phyloP scores from a whole-genome alignment of 768 basidiomycete genomes.

The Leccinum broughii region DNA sequence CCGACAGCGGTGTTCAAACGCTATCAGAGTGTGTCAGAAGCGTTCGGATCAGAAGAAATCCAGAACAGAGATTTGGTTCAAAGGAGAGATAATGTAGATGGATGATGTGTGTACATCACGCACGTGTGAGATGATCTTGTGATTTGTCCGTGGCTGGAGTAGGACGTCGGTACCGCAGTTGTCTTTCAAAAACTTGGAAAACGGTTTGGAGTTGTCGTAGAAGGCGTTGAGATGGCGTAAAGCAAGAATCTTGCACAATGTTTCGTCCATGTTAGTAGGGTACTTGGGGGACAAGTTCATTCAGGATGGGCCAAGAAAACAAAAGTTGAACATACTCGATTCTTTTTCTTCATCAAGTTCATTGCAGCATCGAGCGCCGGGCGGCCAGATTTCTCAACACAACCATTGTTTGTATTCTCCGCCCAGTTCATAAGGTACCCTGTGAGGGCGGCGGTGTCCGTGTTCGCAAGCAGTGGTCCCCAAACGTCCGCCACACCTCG shows the following conservation, averaged over 20 bases:
- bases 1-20: conserved; percentile 30
- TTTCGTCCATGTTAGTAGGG: conserved; percentile 3
- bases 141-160: conserved; percentile 28
- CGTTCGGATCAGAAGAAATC: background rate
- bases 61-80: background rate
- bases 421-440: conserved; percentile 53
- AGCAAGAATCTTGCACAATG: conserved; percentile 1
- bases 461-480: conserved; percentile 37
- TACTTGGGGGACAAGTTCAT: conserved; percentile 13
- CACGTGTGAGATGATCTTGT: conserved; percentile 43
- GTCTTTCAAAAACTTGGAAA: conserved; percentile 34
- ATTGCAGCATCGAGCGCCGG: conserved; percentile 2
- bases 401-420: background rate
- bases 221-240: conserved; percentile 19
- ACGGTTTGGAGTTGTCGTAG: conserved; percentile 44
- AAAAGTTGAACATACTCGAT: conserved; percentile 15
- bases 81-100: background rate
- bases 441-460: conserved; percentile 34
- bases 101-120: conserved; percentile 23
- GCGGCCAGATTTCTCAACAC: conserved; percentile 11
- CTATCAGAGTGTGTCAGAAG: conserved; percentile 15
- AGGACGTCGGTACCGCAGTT: conserved; percentile 16
- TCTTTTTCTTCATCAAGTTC: conserved; percentile 13
- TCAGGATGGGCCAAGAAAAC: background rate
- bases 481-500: conserved; percentile 34